phyloP scores from a whole-genome alignment of 2,329 filamentous ascomycete genomes.

The Aspergillus tanneri region DNA sequence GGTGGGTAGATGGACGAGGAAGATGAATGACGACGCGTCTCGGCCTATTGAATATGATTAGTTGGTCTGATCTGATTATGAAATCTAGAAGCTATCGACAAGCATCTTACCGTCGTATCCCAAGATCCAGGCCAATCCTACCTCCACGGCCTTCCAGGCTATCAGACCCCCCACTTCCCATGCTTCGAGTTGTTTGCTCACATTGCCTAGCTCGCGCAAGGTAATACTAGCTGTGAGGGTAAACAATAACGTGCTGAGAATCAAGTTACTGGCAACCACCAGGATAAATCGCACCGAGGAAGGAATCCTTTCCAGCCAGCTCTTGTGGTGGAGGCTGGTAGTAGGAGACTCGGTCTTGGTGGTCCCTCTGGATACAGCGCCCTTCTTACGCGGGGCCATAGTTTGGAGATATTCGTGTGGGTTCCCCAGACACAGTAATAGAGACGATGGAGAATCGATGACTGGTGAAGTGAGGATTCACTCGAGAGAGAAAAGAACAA shows the following conservation, averaged over 20 bases:
- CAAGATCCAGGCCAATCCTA: slow-evolving; percentile 70
- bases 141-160: slow-evolving; percentile 61
- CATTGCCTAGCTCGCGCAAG: slow-evolving; percentile 63
- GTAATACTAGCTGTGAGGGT: slow-evolving; percentile 61
- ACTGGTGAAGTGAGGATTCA: neutral
- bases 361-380: slow-evolving; percentile 15
- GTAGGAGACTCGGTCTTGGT: slow-evolving; percentile 11
- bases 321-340: slow-evolving; percentile 13
- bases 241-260: slow-evolving; percentile 64
- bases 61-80: too few species aligned
- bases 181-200: slow-evolving; percentile 64
- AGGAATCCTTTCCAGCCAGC: slow-evolving; percentile 29
- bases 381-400: slow-evolving; percentile 27
- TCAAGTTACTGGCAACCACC: slow-evolving; percentile 55
- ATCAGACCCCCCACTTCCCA: slow-evolving; percentile 60
- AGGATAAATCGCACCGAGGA: slow-evolving; percentile 46
- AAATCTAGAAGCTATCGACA: neutral
- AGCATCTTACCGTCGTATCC: slow-evolving; percentile 60
- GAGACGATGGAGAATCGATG: slow-evolving; percentile 6
- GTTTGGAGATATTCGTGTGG: neutral
- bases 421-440: neutral
- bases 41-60: slow-evolving; percentile 49
- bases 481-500: slow-evolving; percentile 1
- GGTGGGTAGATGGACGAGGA: slow-evolving; percentile 73
- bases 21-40: slow-evolving; percentile 63